Evolutionary conservation across 108 stramenopile genomes (phyloP).

Genomic region (Mediolabrus comicus): DNA sequence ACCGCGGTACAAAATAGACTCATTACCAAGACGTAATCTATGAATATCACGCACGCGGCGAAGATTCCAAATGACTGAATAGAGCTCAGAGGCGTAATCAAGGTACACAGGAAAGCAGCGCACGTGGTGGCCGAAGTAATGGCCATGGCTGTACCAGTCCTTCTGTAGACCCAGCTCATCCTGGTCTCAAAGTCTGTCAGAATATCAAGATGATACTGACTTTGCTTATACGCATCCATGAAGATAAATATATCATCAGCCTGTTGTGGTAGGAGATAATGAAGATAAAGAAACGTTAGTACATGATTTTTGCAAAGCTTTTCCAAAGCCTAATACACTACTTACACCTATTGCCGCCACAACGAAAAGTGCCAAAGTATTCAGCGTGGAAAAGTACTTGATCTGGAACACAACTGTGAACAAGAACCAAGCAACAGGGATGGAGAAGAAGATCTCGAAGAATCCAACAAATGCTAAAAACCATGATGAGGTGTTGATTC

Average conservation of each 20-base stretch:
- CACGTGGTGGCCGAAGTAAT: constrained; percentile 62
- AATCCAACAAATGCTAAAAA: constrained; percentile 53
- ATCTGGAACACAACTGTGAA: constrained; percentile 46
- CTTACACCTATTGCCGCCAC: constrained; percentile 60
- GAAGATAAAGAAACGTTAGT: too few relatives aligned
- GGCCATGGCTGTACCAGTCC: constrained; percentile 57
- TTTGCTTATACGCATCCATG: constrained; percentile 61
- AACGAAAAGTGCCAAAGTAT: constrained; percentile 53
- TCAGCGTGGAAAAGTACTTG: constrained; percentile 56
- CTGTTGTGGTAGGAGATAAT: too few relatives aligned
- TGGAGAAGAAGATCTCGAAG: constrained; percentile 51
- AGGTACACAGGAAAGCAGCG: constrained; percentile 55
- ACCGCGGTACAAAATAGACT: constrained; percentile 60
- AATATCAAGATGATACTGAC: constrained; percentile 27
- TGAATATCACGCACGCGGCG: constrained; percentile 54
- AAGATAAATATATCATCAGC: constrained; percentile 56
- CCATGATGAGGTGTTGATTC: constrained; percentile 43
- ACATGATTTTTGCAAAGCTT: too few relatives aligned
- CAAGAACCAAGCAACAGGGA: constrained; percentile 58
- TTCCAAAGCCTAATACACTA: too few relatives aligned
- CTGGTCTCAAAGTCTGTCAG: constrained; percentile 39
- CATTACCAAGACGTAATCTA: constrained; percentile 63
- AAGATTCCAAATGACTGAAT: constrained; percentile 58
- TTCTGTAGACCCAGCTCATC: constrained; percentile 58
- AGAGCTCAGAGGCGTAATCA: constrained; percentile 44